Conservation (phyloP, 306 rosid species). For the Erythrophleum fordii region DNA sequence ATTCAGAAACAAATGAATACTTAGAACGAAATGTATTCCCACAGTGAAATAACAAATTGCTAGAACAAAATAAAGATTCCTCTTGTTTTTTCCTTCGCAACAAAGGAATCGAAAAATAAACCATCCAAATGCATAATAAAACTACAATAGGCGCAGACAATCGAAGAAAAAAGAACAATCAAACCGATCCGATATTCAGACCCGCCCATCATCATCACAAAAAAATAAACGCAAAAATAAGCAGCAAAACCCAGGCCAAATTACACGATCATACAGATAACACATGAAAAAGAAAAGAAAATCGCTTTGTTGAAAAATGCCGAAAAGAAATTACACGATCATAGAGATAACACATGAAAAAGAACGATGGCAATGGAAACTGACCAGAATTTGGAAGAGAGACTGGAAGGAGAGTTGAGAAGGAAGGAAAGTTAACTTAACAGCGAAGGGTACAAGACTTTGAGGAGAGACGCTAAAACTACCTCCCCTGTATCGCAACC, state of each 20-base stretch:
- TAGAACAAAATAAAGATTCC: neutral
- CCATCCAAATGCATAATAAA: neutral
- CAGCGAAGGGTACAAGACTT: too few species aligned
- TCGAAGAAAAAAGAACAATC: neutral
- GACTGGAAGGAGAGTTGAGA: slow-evolving; percentile 25
- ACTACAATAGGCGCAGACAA: neutral
- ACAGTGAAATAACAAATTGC: neutral
- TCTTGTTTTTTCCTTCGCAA: neutral
- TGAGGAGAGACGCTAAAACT: too few species aligned
- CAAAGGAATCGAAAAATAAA: neutral
- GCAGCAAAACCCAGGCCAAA: neutral
- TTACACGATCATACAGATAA: neutral
- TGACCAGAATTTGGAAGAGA: neutral
- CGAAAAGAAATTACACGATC: neutral
- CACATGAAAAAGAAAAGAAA: neutral
- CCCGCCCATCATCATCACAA: neutral
- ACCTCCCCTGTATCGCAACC: too few species aligned
- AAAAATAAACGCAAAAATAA: neutral
- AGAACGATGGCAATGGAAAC: neutral
- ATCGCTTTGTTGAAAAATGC: neutral
- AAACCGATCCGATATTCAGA: neutral
- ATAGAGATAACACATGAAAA: neutral
- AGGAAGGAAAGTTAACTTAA: neutral
- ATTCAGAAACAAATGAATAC: neutral
- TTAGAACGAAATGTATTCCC: neutral